Evolutionary conservation across 306 rosid species (phyloP).

Genomic region (Corylus heterophylla): DNA sequence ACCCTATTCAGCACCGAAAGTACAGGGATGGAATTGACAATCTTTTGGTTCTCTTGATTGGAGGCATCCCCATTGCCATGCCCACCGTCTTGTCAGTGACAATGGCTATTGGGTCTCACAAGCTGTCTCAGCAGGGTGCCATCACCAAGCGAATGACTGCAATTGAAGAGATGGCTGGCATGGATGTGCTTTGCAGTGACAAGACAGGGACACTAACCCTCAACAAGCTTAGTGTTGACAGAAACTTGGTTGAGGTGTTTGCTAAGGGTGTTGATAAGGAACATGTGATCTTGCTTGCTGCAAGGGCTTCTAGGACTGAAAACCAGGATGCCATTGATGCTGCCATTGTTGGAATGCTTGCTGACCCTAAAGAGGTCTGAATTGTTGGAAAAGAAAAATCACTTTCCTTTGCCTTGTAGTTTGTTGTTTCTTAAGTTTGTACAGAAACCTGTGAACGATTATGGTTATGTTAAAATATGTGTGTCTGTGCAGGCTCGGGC

Average conservation of each 20-base stretch:
- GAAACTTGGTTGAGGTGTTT: conserved; percentile 82
- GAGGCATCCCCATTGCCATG: conserved; percentile 99
- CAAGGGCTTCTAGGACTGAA: conserved; percentile 89
- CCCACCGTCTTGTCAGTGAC: conserved; percentile 98
- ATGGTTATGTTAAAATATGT: conserved; percentile 2
- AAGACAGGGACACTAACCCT: conserved; percentile 98
- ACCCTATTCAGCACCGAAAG: conserved; percentile 85
- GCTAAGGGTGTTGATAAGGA: conserved; percentile 81
- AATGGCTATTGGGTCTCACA: conserved; percentile 98
- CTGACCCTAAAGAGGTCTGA: conserved; percentile 93
- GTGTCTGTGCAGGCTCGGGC: conserved; percentile 73
- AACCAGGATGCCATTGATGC: conserved; percentile 98
- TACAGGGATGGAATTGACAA: conserved; percentile 91
- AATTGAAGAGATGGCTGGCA: conserved; percentile 98
- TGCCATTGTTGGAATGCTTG: conserved; percentile 98
- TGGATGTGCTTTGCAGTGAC: conserved; percentile 99
- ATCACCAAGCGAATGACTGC: conserved; percentile 99
- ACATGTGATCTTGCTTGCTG: conserved; percentile 81
- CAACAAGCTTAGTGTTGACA: conserved; percentile 90
- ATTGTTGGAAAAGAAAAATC: background rate
- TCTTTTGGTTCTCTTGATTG: conserved; percentile 94
- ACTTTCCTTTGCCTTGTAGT: background rate
- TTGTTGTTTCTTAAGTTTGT: conserved; percentile 1
- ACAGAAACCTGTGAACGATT: background rate
- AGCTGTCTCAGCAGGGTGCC: conserved; percentile 96